Conservation (phyloP, 768 basidiomycete species). For the Brasilioporus rufonigricans region DNA sequence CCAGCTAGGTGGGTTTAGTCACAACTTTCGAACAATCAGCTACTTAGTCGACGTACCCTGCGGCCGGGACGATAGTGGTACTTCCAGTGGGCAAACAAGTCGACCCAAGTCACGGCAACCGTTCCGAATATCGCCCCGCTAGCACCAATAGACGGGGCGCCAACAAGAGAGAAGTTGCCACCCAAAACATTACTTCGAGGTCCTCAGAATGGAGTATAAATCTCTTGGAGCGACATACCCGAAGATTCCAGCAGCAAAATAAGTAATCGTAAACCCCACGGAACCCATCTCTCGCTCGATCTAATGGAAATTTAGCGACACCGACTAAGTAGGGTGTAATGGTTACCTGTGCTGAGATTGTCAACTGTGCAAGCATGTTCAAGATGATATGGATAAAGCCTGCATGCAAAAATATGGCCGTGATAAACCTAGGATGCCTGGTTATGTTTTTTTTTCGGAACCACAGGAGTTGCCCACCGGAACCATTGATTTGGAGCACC, state of each 20-base stretch:
- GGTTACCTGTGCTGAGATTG: constrained; percentile 70
- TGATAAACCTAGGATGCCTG: constrained; percentile 60
- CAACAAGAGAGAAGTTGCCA: constrained; percentile 89
- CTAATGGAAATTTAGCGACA: constrained; percentile 35
- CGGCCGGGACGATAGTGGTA: constrained; percentile 79
- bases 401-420: constrained; percentile 89
- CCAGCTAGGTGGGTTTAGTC: constrained; percentile 47
- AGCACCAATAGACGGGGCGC: constrained; percentile 86
- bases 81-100: constrained; percentile 89
- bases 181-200: constrained; percentile 73
- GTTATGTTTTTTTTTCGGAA: constrained; percentile 45
- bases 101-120: constrained; percentile 82
- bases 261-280: constrained; percentile 77
- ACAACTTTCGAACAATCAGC: not conserved
- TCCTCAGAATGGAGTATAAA: constrained; percentile 2
- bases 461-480: constrained; percentile 35
- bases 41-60: constrained; percentile 47
- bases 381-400: constrained; percentile 91
- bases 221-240: constrained; percentile 47
- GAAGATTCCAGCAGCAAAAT: constrained; percentile 90
- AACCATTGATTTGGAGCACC: constrained; percentile 54
- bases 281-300: constrained; percentile 94
- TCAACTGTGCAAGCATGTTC: constrained; percentile 87
- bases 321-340: not conserved
- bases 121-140: constrained; percentile 93